Conservation (phyloP, 192 early-diverging fungal genomes). For the Neocallimastix lanati region DNA sequence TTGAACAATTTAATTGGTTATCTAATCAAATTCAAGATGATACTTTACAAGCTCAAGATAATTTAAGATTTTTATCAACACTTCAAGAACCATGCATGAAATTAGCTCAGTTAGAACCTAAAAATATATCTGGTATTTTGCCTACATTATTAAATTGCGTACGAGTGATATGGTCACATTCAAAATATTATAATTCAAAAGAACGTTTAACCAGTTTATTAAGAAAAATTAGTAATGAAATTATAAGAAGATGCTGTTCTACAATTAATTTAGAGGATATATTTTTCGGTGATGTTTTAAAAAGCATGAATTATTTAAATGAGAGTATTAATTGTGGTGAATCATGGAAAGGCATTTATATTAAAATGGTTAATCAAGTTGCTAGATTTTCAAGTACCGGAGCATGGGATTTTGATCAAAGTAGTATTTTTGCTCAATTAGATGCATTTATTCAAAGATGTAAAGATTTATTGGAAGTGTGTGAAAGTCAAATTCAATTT, state of each 20-base stretch:
- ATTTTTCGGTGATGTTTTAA: slow-evolving; percentile 38
- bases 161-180: slow-evolving; percentile 43
- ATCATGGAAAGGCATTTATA: slow-evolving; percentile 36
- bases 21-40: slow-evolving; percentile 43
- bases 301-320: slow-evolving; percentile 28
- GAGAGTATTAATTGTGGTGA: slow-evolving; percentile 45
- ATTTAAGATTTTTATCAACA: slow-evolving; percentile 38
- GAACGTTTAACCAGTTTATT: slow-evolving; percentile 36
- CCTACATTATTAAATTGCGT: slow-evolving; percentile 31
- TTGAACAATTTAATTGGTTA: slow-evolving; percentile 40
- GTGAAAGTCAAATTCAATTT: slow-evolving; percentile 50
- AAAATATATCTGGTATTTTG: slow-evolving; percentile 22
- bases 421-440: slow-evolving; percentile 47
- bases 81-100: slow-evolving; percentile 25
- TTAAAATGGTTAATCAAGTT: slow-evolving; percentile 22
- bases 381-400: slow-evolving; percentile 14
- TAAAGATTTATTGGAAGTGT: slow-evolving; percentile 30
- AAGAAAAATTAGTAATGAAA: slow-evolving; percentile 43
- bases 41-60: slow-evolving; percentile 39
- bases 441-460: slow-evolving; percentile 48
- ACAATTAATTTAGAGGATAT: slow-evolving; percentile 45
- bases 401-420: slow-evolving; percentile 48
- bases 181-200: slow-evolving; percentile 37
- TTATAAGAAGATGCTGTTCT: slow-evolving; percentile 34
- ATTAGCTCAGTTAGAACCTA: slow-evolving; percentile 27